Evolutionary conservation across 305 asterid genomes (phyloP).

Genomic region (Striga hermonthica): DNA sequence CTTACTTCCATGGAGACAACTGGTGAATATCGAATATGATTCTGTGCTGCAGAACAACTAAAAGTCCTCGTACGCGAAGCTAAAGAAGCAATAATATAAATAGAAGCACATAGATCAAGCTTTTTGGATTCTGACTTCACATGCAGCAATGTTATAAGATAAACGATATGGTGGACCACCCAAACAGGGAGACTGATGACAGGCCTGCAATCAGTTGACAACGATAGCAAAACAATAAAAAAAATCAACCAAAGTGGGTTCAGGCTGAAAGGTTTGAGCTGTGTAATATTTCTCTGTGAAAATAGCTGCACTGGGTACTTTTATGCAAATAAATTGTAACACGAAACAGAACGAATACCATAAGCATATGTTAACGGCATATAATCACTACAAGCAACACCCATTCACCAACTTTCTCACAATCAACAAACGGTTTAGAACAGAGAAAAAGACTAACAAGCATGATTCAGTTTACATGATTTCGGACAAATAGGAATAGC

Average conservation of each 20-base stretch:
- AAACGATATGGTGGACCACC: slow-evolving; percentile 36
- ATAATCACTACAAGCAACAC: slow-evolving; percentile 16
- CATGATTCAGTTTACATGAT: slow-evolving; percentile 16
- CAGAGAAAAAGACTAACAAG: neutral
- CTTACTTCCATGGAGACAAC: slow-evolving; percentile 66
- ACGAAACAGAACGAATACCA: slow-evolving; percentile 23
- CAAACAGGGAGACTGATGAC: slow-evolving; percentile 55
- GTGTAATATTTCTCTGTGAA: too few relatives aligned
- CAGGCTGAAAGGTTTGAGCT: neutral
- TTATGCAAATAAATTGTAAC: slow-evolving; percentile 16
- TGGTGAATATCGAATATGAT: slow-evolving; percentile 67
- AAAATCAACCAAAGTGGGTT: slow-evolving; percentile 14
- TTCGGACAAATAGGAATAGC: neutral
- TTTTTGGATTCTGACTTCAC: slow-evolving; percentile 44
- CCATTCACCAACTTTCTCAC: slow-evolving; percentile 6
- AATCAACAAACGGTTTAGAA: slow-evolving; percentile 7
- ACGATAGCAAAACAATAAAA: slow-evolving; percentile 32
- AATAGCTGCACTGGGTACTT: neutral
- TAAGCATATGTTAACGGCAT: slow-evolving; percentile 5
- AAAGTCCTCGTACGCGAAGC: slow-evolving; percentile 65
- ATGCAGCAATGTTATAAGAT: slow-evolving; percentile 42
- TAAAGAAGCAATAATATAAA: slow-evolving; percentile 46
- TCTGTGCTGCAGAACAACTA: slow-evolving; percentile 71
- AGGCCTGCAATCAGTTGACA: slow-evolving; percentile 54
- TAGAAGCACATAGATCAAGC: slow-evolving; percentile 38